A percentile compares a stretch with the other conserved stretches of the same genome.
Conservation (phyloP, 2,329 filamentous ascomycete genomes). For the Aspergillus texensis region DNA sequence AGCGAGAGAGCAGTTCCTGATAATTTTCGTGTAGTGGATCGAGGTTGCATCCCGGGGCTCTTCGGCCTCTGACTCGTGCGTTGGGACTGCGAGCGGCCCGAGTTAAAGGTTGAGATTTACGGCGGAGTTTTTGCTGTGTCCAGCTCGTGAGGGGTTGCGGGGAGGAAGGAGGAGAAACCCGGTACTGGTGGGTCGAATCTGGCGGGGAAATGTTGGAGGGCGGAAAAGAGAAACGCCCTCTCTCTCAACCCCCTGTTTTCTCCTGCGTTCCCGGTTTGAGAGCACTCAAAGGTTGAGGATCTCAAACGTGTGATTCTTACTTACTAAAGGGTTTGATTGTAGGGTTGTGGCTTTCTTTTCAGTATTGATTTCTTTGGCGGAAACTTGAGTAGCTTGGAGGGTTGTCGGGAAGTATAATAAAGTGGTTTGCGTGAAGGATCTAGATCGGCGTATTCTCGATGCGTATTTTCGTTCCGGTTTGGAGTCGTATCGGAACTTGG, state of each 20-base stretch:
- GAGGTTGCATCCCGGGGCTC: slow-evolving; percentile 4
- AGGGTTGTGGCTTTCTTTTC: not conserved
- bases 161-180: not conserved
- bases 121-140: not conserved
- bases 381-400: slow-evolving; percentile 2
- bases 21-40: slow-evolving; percentile 9
- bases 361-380: not conserved
- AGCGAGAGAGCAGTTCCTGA: not conserved
- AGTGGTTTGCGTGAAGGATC: not conserved
- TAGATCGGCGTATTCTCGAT: slow-evolving; percentile 1
- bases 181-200: not conserved
- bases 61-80: slow-evolving; percentile 1
- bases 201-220: slow-evolving; percentile 1
- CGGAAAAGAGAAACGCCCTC: not conserved
- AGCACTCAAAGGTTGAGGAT: not conserved
- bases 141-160: slow-evolving; percentile 5
- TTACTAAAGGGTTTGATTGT: not conserved
- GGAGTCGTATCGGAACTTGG: not conserved
- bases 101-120: not conserved
- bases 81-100: not conserved
- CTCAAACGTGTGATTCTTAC: not conserved
- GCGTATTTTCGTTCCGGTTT: not conserved
- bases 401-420: slow-evolving; percentile 1
- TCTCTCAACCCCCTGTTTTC: no score
- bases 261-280: not conserved